Conservation (phyloP, 139 green algal species). For the Chlorella ohadii region DNA sequence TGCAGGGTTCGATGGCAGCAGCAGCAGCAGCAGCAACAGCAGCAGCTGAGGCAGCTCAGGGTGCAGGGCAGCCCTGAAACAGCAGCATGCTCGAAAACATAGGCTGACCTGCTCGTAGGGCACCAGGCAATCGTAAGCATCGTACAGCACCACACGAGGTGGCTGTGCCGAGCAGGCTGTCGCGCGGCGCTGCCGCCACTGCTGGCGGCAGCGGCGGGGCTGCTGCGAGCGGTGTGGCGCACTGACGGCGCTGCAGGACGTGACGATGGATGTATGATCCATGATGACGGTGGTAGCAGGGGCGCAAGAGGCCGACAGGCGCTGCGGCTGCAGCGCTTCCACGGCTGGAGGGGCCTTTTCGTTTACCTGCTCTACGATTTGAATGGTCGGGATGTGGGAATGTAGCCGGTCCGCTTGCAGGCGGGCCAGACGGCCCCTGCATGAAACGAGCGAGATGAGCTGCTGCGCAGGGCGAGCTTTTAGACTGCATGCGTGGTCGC, state of each 20-base stretch:
- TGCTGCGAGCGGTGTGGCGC: background rate
- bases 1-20: background rate
- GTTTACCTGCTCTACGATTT: too few species aligned
- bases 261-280: too few species aligned
- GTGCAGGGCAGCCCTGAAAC: background rate
- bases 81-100: background rate
- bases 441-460: background rate
- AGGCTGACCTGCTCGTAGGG: conserved; percentile 33
- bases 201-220: background rate
- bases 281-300: too few species aligned
- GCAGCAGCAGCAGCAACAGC: background rate
- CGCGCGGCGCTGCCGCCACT: background rate
- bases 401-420: too few species aligned
- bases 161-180: background rate
- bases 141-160: conserved; percentile 18
- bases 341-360: too few species aligned
- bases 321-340: too few species aligned
- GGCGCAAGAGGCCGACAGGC: too few species aligned
- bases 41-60: background rate
- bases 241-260: background rate
- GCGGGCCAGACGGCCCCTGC: too few species aligned
- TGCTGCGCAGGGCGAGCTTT: background rate
- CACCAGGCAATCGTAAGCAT: conserved; percentile 23
- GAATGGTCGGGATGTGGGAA: too few species aligned
- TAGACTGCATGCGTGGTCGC: background rate